Base-by-base conservation (phyloP, 441 rosid genomes). In the Pelargonium fulgidum region DNA sequence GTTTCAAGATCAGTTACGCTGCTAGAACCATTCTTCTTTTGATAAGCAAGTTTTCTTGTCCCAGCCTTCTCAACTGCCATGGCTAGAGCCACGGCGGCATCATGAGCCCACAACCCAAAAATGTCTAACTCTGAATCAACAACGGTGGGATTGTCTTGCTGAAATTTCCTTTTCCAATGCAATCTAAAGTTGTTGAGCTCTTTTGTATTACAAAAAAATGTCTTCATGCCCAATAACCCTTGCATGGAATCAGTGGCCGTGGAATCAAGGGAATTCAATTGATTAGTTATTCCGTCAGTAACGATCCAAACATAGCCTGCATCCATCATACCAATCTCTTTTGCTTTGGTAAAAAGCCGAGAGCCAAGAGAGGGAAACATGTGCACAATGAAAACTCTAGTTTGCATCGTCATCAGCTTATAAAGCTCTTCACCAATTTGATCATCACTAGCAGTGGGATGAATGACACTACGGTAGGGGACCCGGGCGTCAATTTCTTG, bases 381-480 rank as follows among this genome's bases (percentile, higher is more conserved):
- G 68, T 91, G 94, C n/a, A 91, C 79, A 3, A 85, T 52, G 62
- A 91, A 88, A 0, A 90, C 92, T 70, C 87, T 76, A 0, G 93
- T 85, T 9, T 78, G 87, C 89, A 78, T 82, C 0, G 73, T 69
- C 89, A 71, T 80, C 73, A 88, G 59, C 62, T 80, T 86, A 33
- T 75, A 76, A 22, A 91, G 87, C 80, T 85, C 91, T 13, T 44
- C 3, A 0, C 33, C 36, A 42, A 89, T 86, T 65, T 85, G 82
- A 54, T 68, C 72, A 8, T 87, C 82, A 0, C 82, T 73, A 0
- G 90, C 85, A 9, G 42, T 56, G 1, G 76, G 76, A 63, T 81
- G 67, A 50, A 89, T 80, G 13, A 70, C 79, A 2, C 86, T 77
- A 58, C 81, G 66, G 33, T 85, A 78, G 4, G 89, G 79, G 48